Conservation (phyloP, 2,329 filamentous ascomycete genomes). For the Colletotrichum ledebouriae region DNA sequence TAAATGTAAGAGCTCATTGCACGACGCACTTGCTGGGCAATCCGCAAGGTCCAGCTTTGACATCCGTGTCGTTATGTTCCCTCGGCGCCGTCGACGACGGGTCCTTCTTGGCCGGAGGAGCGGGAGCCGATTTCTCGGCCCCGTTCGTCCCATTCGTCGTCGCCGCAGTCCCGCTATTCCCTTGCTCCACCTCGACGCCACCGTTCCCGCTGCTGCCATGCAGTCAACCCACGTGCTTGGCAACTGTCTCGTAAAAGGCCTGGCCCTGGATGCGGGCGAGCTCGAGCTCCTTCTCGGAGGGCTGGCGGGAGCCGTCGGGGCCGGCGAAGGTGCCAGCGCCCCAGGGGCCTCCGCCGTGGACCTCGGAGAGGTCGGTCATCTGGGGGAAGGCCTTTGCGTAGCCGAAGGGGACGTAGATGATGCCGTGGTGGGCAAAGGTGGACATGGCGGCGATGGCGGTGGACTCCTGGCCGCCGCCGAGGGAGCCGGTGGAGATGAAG, state of each 20-base stretch:
- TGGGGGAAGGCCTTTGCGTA: constrained; percentile 84
- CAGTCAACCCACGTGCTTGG: constrained; percentile 84
- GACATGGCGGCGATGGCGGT: constrained; percentile 86
- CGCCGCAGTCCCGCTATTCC: too few species aligned
- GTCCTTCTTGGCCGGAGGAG: constrained; percentile 16
- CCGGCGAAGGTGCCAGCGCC: constrained; percentile 91
- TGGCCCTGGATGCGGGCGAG: constrained; percentile 87
- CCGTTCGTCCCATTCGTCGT: constrained; percentile 44
- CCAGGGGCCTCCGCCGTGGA: constrained; percentile 91
- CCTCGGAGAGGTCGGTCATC: constrained; percentile 79
- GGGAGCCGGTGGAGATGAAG: constrained; percentile 88
- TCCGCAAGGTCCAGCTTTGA: constrained; percentile 78
- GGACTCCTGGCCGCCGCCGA: constrained; percentile 92
- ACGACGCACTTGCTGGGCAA: constrained; percentile 81
- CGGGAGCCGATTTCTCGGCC: constrained; percentile 42
- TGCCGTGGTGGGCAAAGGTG: constrained; percentile 91
- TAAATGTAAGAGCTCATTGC: constrained; percentile 58
- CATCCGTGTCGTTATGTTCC: constrained; percentile 50
- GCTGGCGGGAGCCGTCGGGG: constrained; percentile 86
- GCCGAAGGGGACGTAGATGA: constrained; percentile 95
- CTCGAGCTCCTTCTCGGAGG: constrained; percentile 79
- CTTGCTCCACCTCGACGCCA: constrained; percentile 46
- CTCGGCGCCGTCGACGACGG: constrained; percentile 41
- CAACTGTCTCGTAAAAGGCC: constrained; percentile 82
- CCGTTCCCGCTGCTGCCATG: constrained; percentile 67